phyloP scores from a whole-genome alignment of 2,329 filamentous ascomycete genomes.

The Dactylella cylindrospora region DNA sequence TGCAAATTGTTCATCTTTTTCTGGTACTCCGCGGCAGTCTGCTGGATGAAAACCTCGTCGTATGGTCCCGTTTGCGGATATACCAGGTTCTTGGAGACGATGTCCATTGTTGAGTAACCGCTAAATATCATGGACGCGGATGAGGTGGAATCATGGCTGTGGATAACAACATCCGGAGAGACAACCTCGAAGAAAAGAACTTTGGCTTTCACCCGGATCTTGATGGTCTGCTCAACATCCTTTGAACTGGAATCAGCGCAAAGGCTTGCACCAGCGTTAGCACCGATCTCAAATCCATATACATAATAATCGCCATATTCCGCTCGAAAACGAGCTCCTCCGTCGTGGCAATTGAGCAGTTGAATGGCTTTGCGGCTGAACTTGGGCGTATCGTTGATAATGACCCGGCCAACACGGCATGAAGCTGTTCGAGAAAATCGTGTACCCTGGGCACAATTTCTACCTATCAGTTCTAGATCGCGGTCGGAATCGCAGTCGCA shows the following conservation, averaged over 20 bases:
- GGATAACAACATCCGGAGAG: no score
- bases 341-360: neutral
- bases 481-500: no score
- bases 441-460: neutral
- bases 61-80: no score
- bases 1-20: no score
- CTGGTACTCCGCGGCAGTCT: no score
- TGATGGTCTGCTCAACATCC: neutral
- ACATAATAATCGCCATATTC: conserved; percentile 1
- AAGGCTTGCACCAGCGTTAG: neutral
- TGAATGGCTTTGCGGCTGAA: neutral
- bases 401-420: conserved; percentile 3
- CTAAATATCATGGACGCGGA: no score
- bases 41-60: no score
- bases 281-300: neutral
- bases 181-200: no score
- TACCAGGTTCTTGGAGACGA: no score
- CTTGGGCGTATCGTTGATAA: neutral
- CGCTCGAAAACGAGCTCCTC: neutral
- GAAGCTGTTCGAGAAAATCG: conserved; percentile 2
- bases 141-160: no score
- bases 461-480: no score
- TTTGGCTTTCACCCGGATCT: neutral
- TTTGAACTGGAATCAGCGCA: neutral
- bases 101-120: no score